Base-by-base conservation (phyloP, 2,329 filamentous ascomycete genomes). In the Phyllosticta citrichinensis region DNA sequence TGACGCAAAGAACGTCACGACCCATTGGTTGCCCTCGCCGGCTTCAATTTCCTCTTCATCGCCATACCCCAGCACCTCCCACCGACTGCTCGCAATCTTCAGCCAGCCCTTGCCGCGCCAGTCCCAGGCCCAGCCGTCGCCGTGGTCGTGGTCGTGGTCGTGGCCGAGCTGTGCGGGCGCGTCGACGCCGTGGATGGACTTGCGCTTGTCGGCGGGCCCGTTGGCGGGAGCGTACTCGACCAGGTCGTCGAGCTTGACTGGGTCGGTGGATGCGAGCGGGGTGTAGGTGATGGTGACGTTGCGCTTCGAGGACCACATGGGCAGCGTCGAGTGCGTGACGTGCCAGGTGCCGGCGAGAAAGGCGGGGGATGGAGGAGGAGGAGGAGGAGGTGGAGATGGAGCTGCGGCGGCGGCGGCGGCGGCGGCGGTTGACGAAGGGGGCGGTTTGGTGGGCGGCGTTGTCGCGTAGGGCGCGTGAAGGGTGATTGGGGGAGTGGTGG, bases 251-350 rank as follows among this genome's bases (percentile, higher is more conserved):
- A 93, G 75, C 62, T 72, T 60, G 62, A 73, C 30, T 57, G 72
- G 65, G 8, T 67, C 63, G 11, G 66, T 68, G 22, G 59, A 53
- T 2, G 66, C 59, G 9, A 88, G 79, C 0, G 80, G 72, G 10
- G 75, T 82, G 79, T 95, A 95, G 35, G 84, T 87, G 71, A 95
- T 93, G 68, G 82, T 81, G 14, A 95, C 89, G 74, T 94, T 94
- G 71, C 85, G 86, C 58, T 88, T 86, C 55, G 83, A 81, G 67
- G 85, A 85, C 90, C 90, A 95, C 87, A 94, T 91, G 60, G 73
- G 73, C 1, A 75, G 70, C 6, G 72, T 72, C 3, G 67, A 70
- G 67, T 75, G 72, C 1, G 73, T 75, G 55, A 75, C 71, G 64
- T 71, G 69, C 73, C 73, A 75, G 25, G 66, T 56, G 47, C 70